Evolutionary conservation across 2,329 filamentous ascomycete genomes (phyloP).

Genomic region (Podosphaera leucotricha): DNA sequence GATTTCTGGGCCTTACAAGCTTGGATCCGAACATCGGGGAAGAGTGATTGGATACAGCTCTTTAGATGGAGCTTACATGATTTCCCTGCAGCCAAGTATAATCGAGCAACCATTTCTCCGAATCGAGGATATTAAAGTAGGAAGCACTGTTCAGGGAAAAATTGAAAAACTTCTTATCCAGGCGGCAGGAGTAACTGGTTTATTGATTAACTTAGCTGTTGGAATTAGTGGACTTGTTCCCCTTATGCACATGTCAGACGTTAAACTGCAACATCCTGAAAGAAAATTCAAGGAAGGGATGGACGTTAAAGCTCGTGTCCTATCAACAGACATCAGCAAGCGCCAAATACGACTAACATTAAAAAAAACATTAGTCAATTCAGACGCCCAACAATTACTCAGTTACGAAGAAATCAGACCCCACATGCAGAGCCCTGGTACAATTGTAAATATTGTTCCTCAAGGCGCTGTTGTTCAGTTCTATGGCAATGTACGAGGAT

Average conservation of each 20-base stretch:
- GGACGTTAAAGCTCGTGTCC: slow-evolving; percentile 61
- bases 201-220: slow-evolving; percentile 66
- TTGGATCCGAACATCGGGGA: slow-evolving; percentile 55
- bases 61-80: slow-evolving; percentile 61
- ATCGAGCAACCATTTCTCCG: slow-evolving; percentile 75
- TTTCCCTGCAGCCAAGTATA: slow-evolving; percentile 63
- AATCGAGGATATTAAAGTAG: slow-evolving; percentile 72
- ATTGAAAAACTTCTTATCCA: slow-evolving; percentile 69
- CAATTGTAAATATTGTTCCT: slow-evolving; percentile 56
- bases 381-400: slow-evolving; percentile 56
- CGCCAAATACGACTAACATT: slow-evolving; percentile 67
- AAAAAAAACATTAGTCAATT: slow-evolving; percentile 88
- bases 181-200: slow-evolving; percentile 51
- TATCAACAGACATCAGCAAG: slow-evolving; percentile 55
- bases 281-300: slow-evolving; percentile 84
- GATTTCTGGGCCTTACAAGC: slow-evolving; percentile 51
- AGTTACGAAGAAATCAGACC: slow-evolving; percentile 50
- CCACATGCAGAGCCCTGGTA: slow-evolving; percentile 63
- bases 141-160: slow-evolving; percentile 56
- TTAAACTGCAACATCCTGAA: slow-evolving; percentile 73
- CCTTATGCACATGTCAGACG: slow-evolving; percentile 71
- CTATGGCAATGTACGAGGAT: slow-evolving; percentile 62
- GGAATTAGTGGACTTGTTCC: slow-evolving; percentile 76
- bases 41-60: slow-evolving; percentile 71
- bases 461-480: slow-evolving; percentile 81